phyloP scores from a whole-genome alignment of 164 flowering plant genomes.

The Umbilicus rupestris region DNA sequence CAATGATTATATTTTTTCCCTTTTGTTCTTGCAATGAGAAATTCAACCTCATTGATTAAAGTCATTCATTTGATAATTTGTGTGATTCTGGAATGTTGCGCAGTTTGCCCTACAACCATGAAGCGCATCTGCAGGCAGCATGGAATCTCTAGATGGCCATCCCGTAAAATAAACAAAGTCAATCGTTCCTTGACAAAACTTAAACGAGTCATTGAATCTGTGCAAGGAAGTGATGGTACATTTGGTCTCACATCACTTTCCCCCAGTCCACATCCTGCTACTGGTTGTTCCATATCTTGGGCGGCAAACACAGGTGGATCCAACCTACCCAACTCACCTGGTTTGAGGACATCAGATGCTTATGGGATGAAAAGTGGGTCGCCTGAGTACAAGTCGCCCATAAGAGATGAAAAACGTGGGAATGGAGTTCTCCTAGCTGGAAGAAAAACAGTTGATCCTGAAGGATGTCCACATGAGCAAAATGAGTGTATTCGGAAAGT shows the following conservation, averaged over 20 bases:
- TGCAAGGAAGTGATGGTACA: constrained; percentile 73
- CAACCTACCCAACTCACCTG: constrained; percentile 29
- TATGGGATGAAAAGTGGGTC: constrained; percentile 21
- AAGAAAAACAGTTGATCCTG: constrained; percentile 17
- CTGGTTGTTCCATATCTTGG: constrained; percentile 54
- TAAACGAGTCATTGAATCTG: constrained; percentile 86
- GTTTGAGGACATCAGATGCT: constrained; percentile 24
- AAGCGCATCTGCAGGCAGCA: constrained; percentile 97
- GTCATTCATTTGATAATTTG: not conserved
- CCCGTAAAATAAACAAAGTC: constrained; percentile 93
- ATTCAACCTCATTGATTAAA: not conserved
- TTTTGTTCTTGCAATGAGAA: not conserved
- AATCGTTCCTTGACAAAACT: constrained; percentile 83
- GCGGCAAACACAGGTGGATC: constrained; percentile 38
- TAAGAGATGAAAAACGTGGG: constrained; percentile 21
- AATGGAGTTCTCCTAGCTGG: constrained; percentile 18
- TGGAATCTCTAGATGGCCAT: constrained; percentile 96
- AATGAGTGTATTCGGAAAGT: constrained; percentile 19
- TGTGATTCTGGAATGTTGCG: not conserved
- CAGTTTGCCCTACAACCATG: constrained; percentile 85
- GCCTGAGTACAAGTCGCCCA: constrained; percentile 19
- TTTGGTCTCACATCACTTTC: constrained; percentile 48
- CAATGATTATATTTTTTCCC: not conserved
- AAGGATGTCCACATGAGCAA: constrained; percentile 18
- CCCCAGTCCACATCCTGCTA: constrained; percentile 48